Evolutionary conservation across 495 filamentous ascomycete genomes (phyloP).

Genomic region (Aspergillus nidulans): DNA sequence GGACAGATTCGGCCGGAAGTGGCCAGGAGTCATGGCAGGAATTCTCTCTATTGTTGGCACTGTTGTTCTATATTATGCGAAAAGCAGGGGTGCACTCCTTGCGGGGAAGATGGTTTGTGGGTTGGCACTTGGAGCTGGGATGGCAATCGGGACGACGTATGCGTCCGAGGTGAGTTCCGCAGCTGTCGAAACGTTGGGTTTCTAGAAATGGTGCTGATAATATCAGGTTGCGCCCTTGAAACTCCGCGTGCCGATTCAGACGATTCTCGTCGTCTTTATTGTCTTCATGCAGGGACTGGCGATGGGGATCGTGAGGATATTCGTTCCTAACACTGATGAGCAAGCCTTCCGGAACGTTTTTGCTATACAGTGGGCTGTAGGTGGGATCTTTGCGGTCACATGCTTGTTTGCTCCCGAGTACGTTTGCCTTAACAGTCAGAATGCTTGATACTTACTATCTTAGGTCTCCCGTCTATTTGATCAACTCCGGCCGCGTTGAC

Average conservation of each 20-base stretch:
- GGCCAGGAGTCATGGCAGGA: neutral
- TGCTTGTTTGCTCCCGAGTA: slow-evolving; percentile 1
- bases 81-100: neutral
- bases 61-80: neutral
- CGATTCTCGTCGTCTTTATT: neutral
- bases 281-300: slow-evolving; percentile 2
- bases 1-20: neutral
- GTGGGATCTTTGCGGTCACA: neutral
- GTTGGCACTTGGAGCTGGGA: neutral
- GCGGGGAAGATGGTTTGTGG: slow-evolving; percentile 6
- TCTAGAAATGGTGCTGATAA: neutral
- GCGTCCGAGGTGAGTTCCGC: neutral
- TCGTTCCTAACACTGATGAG: neutral
- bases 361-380: neutral
- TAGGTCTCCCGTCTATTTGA: slow-evolving; percentile 3
- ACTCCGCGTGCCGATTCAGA: neutral
- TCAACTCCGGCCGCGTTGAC: neutral
- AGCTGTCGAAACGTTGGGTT: neutral
- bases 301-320: neutral
- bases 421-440: neutral
- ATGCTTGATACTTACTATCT: neutral
- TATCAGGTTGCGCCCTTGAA: slow-evolving; percentile 1
- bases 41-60: neutral
- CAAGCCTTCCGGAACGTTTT: slow-evolving; percentile 2
- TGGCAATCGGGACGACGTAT: slow-evolving; percentile 6